Percentiles rank a stretch among this genome's conserved stretches.
Evolutionary conservation across 176 grass and related monocot species (phyloP).

Genomic region (Lolium rigidum): DNA sequence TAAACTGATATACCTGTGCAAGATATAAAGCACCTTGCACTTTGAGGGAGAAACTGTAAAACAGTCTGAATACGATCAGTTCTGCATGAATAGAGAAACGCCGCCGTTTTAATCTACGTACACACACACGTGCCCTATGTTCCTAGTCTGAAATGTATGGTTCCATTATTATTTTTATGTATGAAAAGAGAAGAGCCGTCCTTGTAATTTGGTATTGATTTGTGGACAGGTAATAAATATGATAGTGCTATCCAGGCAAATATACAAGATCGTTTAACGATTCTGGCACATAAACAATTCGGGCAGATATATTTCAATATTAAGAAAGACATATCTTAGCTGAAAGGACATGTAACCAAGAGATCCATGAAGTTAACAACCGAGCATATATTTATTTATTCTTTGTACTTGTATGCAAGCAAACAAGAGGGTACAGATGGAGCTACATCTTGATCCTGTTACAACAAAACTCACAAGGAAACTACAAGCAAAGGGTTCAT

Average conservation of each 20-base stretch:
- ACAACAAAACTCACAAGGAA: conserved; percentile 55
- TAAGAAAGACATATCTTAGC: conserved; percentile 40
- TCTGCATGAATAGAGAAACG: background rate
- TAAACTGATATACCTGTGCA: background rate
- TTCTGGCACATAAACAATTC: conserved; percentile 19
- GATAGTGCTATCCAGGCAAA: background rate
- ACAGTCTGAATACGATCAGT: background rate
- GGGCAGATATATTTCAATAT: conserved; percentile 1
- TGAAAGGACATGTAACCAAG: conserved; percentile 41
- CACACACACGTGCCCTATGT: background rate
- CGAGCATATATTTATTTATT: conserved; percentile 62
- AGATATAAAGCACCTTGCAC: background rate
- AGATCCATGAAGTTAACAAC: conserved; percentile 36
- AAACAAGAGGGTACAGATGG: conserved; percentile 45
- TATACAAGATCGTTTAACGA: conserved; percentile 4
- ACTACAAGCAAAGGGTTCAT: conserved; percentile 51
- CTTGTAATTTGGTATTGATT: background rate
- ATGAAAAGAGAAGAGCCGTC: background rate
- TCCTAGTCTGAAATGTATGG: background rate
- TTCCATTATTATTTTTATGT: background rate
- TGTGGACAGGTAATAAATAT: background rate
- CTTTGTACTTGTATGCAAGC: conserved; percentile 54
- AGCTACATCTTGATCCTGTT: conserved; percentile 55
- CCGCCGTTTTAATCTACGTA: background rate
- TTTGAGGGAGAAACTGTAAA: background rate